A percentile compares a stretch with the other conserved stretches of the same genome.
phyloP scores from a whole-genome alignment of 78 protist species.

The Isochrysis galbana region DNA sequence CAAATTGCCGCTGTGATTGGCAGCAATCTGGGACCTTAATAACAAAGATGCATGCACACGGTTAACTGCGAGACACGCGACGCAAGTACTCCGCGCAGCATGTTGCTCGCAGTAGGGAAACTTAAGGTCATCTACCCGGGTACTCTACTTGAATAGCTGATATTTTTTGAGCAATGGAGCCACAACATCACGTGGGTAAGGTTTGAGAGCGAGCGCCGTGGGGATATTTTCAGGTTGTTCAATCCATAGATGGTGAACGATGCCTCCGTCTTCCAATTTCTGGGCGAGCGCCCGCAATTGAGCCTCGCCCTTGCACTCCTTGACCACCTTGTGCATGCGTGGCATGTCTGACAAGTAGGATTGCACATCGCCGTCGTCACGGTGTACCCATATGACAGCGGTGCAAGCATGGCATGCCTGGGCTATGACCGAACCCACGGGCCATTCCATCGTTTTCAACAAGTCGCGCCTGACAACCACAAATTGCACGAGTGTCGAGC shows the following conservation, averaged over 20 bases:
- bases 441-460: not conserved
- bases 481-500: not conserved
- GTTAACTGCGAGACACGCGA: no score
- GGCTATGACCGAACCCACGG: slow-evolving; percentile 2
- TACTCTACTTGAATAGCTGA: not conserved
- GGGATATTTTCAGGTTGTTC: slow-evolving; percentile 21
- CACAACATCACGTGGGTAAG: not conserved
- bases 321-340: not conserved
- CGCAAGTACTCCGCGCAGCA: no score
- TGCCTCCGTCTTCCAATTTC: not conserved
- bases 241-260: not conserved
- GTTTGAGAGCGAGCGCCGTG: slow-evolving; percentile 4
- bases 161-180: not conserved
- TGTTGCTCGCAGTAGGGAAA: no score
- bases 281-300: not conserved
- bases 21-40: no score
- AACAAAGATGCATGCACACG: no score
- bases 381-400: not conserved
- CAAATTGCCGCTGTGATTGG: no score
- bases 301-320: slow-evolving; percentile 8
- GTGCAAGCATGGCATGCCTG: not conserved
- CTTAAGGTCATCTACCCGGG: no score
- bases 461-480: not conserved
- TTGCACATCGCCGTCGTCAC: not conserved
- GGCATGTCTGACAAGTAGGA: not conserved